Evolutionary conservation across 108 stramenopile genomes (phyloP).

Genomic region (Cyclostephanos invisitatus): DNA sequence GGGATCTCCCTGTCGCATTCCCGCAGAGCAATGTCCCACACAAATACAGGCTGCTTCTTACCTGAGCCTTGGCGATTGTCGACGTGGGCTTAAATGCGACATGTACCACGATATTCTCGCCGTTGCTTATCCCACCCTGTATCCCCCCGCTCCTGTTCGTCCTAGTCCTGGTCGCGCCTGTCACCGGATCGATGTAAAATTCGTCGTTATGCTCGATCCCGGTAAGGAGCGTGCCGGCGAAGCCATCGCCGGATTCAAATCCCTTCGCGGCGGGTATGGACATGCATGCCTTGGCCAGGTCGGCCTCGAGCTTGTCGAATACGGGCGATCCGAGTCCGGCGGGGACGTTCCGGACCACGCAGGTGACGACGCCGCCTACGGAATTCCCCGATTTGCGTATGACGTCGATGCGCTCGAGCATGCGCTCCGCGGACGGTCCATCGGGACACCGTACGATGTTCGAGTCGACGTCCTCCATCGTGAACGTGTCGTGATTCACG

Average conservation of each 20-base stretch:
- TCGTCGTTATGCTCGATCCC: constrained; percentile 99
- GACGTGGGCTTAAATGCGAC: constrained; percentile 98
- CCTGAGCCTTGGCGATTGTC: constrained; percentile 93
- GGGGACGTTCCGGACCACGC: constrained; percentile 93
- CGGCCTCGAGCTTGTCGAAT: constrained; percentile 99
- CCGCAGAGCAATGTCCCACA: not conserved
- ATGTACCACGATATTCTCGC: constrained; percentile 93
- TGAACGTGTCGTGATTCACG: constrained; percentile 89
- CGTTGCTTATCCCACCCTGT: constrained; percentile 98
- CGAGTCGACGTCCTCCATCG: constrained; percentile 93
- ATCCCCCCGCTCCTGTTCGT: constrained; percentile 98
- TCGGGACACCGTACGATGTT: constrained; percentile 97
- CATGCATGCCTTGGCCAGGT: constrained; percentile 99
- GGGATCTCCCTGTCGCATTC: not conserved
- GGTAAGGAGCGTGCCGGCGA: constrained; percentile 91
- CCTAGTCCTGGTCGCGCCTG: constrained; percentile 88
- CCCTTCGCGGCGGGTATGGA: constrained; percentile 99
- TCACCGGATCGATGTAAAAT: constrained; percentile 94
- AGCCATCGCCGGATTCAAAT: constrained; percentile 98
- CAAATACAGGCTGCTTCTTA: constrained; percentile 28
- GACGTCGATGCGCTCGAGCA: constrained; percentile 94
- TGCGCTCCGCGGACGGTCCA: constrained; percentile 74
- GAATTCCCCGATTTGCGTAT: constrained; percentile 93
- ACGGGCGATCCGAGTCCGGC: constrained; percentile 95
- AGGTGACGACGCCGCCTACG: constrained; percentile 97